Conservation (phyloP, 176 grass and related monocot species). For the Musa itinerans region DNA sequence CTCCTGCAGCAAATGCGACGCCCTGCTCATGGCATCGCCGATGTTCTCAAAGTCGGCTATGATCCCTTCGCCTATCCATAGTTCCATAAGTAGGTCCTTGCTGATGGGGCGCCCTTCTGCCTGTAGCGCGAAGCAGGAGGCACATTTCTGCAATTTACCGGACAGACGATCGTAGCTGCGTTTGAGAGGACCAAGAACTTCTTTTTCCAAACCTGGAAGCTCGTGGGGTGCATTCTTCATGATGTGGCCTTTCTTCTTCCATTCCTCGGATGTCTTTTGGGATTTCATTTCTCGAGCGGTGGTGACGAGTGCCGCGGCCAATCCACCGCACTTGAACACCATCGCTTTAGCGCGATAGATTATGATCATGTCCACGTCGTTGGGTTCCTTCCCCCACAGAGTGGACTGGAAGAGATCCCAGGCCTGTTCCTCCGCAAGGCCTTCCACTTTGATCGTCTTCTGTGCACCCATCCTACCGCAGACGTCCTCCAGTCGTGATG, state of each 20-base stretch:
- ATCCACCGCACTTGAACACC: constrained; percentile 48
- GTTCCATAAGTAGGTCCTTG: constrained; percentile 62
- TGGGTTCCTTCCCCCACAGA: too few species aligned
- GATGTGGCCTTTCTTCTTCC: constrained; percentile 66
- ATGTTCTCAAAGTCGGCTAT: constrained; percentile 69
- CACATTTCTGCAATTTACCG: constrained; percentile 52
- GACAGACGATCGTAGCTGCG: constrained; percentile 61
- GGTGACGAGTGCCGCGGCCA: constrained; percentile 70
- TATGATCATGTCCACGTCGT: too few species aligned
- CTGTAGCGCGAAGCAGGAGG: constrained; percentile 63
- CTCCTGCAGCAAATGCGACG: constrained; percentile 64
- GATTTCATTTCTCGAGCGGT: constrained; percentile 65
- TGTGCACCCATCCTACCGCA: constrained; percentile 21
- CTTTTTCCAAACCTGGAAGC: constrained; percentile 70
- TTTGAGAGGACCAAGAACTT: constrained; percentile 55
- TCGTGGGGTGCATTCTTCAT: constrained; percentile 67
- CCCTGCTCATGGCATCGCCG: constrained; percentile 73
- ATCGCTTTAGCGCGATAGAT: constrained; percentile 17
- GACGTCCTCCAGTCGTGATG: constrained; percentile 80
- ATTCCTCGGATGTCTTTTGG: constrained; percentile 63
- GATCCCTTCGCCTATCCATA: constrained; percentile 77
- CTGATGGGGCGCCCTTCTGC: constrained; percentile 57
- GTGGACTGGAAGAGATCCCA: constrained; percentile 72
- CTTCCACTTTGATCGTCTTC: constrained; percentile 15
- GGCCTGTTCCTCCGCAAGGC: constrained; percentile 25